These are phyloP conservation scores for Hanseniaspora sp. DNA, from an alignment of 1,139 yeast genomes.

Conservation along the genomic window DNA sequence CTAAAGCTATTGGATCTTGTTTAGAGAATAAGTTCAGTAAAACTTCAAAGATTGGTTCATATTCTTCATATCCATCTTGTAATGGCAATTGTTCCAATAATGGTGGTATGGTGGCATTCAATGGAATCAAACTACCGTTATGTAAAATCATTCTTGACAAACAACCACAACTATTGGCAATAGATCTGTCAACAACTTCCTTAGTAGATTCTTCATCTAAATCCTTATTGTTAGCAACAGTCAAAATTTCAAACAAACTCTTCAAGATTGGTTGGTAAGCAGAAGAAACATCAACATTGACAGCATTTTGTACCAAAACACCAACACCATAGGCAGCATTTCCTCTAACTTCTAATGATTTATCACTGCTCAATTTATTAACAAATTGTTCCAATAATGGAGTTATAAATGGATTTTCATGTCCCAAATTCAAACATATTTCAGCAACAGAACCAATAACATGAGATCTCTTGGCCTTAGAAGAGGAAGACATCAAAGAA, in stretches of 20 bases:
- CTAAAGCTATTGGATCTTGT: conserved; percentile 46
- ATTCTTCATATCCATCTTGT: conserved; percentile 82
- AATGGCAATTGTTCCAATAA: conserved; percentile 74
- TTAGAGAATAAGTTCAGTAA: conserved; percentile 60
- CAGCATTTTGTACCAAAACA: conserved; percentile 52
- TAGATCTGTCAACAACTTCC: conserved; percentile 72
- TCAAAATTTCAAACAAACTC: conserved; percentile 66
- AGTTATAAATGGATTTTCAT: conserved; percentile 53
- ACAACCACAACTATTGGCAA: conserved; percentile 95
- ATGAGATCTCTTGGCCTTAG: conserved; percentile 66
- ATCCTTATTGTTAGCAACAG: conserved; percentile 61
- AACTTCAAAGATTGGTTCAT: conserved; percentile 76
- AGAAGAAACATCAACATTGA: conserved; percentile 44
- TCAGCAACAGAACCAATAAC: conserved; percentile 89
- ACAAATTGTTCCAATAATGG: conserved; percentile 62
- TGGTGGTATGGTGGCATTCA: conserved; percentile 67
- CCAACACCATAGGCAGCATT: conserved; percentile 97
- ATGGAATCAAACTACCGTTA: conserved; percentile 62
- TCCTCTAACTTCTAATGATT: conserved; percentile 81
- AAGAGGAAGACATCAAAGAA: conserved; percentile 50
- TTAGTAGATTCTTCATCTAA: conserved; percentile 61
- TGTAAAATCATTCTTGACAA: conserved; percentile 82
- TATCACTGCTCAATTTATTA: conserved; percentile 60
- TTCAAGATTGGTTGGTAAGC: conserved; percentile 61
- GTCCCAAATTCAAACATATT: conserved; percentile 65